Percentiles rank a stretch among this genome's conserved stretches.
phyloP scores from a whole-genome alignment of 129 eudicot species.

The Helichrysum umbraculigerum region DNA sequence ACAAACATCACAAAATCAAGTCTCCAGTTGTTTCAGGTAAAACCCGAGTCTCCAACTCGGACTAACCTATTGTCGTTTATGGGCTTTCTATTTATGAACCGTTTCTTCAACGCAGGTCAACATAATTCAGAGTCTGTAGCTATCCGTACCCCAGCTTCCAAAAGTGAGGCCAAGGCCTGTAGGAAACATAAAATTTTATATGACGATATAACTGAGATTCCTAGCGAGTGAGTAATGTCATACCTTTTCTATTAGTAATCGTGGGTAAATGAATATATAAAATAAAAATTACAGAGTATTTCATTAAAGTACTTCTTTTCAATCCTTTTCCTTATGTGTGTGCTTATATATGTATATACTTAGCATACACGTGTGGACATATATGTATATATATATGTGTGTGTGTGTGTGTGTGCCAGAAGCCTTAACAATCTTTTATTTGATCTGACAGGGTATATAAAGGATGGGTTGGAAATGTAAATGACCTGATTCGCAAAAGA shows the following conservation, averaged over 20 bases:
- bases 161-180: slow-evolving; percentile 37
- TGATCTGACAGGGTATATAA: slow-evolving; percentile 43
- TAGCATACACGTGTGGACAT: no score
- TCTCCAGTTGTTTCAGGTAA: slow-evolving; percentile 31
- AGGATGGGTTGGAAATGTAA: slow-evolving; percentile 49
- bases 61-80: not conserved
- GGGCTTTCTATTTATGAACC: slow-evolving; percentile 5
- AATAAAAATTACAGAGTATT: not conserved
- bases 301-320: not conserved
- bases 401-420: no score
- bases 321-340: not conserved
- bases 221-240: slow-evolving; percentile 48
- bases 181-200: slow-evolving; percentile 48
- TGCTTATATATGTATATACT: no score
- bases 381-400: no score
- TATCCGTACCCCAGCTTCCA: slow-evolving; percentile 63
- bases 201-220: slow-evolving; percentile 37
- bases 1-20: not conserved
- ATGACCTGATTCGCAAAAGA: slow-evolving; percentile 46
- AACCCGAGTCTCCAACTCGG: not conserved
- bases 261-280: not conserved
- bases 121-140: slow-evolving; percentile 38
- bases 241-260: not conserved
- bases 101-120: slow-evolving; percentile 39
- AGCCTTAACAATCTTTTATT: not conserved